phyloP scores from a whole-genome alignment of 2,329 filamentous ascomycete genomes.

The Penicillium corylophilum region DNA sequence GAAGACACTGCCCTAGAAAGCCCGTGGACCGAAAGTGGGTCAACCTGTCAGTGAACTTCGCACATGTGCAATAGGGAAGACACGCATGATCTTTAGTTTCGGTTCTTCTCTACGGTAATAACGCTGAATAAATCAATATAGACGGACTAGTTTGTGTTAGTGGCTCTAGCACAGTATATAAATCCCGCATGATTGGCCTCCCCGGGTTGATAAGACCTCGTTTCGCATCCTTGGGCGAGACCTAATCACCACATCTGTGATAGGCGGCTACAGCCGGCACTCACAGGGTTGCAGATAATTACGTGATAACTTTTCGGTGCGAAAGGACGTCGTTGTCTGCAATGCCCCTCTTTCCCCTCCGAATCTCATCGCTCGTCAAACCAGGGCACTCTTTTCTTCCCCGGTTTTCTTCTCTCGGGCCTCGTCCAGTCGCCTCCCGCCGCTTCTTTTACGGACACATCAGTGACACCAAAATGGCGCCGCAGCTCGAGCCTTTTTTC shows the following conservation, averaged over 20 bases:
- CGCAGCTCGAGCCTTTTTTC: conserved; percentile 88
- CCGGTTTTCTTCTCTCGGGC: conserved; percentile 12
- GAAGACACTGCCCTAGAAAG: background rate
- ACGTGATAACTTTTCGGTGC: conserved; percentile 23
- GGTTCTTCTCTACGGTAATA: too few species aligned
- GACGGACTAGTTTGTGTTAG: background rate
- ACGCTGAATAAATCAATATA: too few species aligned
- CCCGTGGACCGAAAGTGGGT: background rate
- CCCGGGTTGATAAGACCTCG: background rate
- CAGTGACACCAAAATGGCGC: conserved; percentile 70
- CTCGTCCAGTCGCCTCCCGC: conserved; percentile 19
- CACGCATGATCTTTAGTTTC: background rate
- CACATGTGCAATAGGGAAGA: background rate
- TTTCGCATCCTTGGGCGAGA: background rate
- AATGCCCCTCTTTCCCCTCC: conserved; percentile 40
- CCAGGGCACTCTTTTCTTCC: conserved; percentile 16
- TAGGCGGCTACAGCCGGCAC: conserved; percentile 21
- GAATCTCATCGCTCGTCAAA: conserved; percentile 28
- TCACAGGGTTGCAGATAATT: conserved; percentile 18
- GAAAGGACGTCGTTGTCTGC: conserved; percentile 1
- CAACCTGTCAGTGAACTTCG: background rate
- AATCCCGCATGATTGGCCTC: background rate
- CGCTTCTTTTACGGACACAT: conserved; percentile 48
- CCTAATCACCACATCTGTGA: conserved; percentile 12
- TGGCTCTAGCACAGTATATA: background rate